phyloP scores from a whole-genome alignment of 78 protist genomes.

The Pigoraptor vietnamica region DNA sequence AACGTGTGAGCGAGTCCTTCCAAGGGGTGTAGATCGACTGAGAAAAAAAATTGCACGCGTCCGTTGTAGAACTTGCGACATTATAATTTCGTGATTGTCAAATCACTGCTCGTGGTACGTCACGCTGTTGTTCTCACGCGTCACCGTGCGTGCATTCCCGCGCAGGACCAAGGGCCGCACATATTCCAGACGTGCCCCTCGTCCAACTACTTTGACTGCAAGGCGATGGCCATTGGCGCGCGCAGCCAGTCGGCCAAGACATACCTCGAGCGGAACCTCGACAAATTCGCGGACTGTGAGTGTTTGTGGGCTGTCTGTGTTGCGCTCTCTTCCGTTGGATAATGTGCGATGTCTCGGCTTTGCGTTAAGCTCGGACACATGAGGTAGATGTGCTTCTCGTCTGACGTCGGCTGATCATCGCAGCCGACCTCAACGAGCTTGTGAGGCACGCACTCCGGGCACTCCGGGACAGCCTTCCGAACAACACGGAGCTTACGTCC shows the following conservation, averaged over 20 bases:
- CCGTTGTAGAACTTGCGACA: too few species aligned
- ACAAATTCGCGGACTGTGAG: slow-evolving; percentile 52
- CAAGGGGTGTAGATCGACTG: too few species aligned
- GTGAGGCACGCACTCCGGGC: slow-evolving; percentile 84
- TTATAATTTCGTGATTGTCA: too few species aligned
- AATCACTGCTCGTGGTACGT: too few species aligned
- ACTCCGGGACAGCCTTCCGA: slow-evolving; percentile 62
- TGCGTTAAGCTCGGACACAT: background rate
- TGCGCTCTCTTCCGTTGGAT: background rate
- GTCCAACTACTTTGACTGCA: slow-evolving; percentile 85
- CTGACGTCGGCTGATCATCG: background rate
- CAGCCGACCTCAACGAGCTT: slow-evolving; percentile 18
- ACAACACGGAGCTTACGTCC: slow-evolving; percentile 34
- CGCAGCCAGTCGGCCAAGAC: slow-evolving; percentile 94
- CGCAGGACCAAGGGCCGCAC: slow-evolving; percentile 73
- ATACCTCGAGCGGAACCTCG: slow-evolving; percentile 86
- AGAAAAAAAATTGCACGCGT: too few species aligned
- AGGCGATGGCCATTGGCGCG: slow-evolving; percentile 91
- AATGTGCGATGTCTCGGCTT: background rate
- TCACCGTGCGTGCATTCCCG: too few species aligned
- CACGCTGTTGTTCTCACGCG: too few species aligned
- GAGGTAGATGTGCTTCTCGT: too few species aligned
- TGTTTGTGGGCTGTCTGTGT: background rate
- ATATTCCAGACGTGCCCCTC: slow-evolving; percentile 88
- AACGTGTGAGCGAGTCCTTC: too few species aligned